These are phyloP conservation scores for Tuber brumale DNA, from an alignment of 495 filamentous ascomycete species.

Conservation along the genomic window DNA sequence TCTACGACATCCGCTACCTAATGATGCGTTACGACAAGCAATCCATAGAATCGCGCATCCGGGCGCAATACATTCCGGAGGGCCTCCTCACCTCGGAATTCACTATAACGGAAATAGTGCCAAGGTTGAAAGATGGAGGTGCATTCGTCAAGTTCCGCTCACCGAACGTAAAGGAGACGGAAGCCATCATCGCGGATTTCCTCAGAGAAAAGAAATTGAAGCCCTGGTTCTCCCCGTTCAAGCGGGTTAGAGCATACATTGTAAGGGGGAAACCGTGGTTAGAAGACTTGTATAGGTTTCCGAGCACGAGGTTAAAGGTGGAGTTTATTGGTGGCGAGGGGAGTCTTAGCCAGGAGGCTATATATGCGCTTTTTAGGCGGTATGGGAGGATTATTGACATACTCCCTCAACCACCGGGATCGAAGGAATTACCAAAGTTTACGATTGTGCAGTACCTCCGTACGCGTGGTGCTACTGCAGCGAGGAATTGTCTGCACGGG, in stretches of 20 bases:
- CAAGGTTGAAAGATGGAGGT: constrained; percentile 82
- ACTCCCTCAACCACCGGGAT: constrained; percentile 66
- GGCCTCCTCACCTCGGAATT: constrained; percentile 48
- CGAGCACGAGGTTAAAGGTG: constrained; percentile 64
- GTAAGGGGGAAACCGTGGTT: constrained; percentile 89
- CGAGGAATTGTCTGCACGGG: constrained; percentile 89
- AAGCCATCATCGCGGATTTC: constrained; percentile 50
- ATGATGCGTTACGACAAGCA: constrained; percentile 59
- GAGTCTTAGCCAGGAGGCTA: constrained; percentile 75
- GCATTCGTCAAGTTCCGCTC: constrained; percentile 79
- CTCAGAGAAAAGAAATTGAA: constrained; percentile 65
- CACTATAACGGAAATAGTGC: constrained; percentile 68
- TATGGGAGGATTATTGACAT: constrained; percentile 89
- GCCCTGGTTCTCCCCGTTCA: constrained; percentile 84
- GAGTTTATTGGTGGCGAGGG: constrained; percentile 72
- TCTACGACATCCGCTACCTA: constrained; percentile 54
- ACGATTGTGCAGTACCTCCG: constrained; percentile 68
- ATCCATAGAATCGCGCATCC: constrained; percentile 51
- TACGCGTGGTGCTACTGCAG: constrained; percentile 65
- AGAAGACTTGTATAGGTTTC: constrained; percentile 81
- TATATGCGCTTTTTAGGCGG: constrained; percentile 80
- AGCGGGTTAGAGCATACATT: constrained; percentile 57
- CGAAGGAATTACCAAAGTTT: constrained; percentile 71
- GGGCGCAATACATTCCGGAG: constrained; percentile 57
- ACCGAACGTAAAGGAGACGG: constrained; percentile 55